Evolutionary conservation across 495 filamentous ascomycete genomes (phyloP), one percentile per base, ranked within the genome.

Genomic region (Bathelium albidoporum): DNA sequence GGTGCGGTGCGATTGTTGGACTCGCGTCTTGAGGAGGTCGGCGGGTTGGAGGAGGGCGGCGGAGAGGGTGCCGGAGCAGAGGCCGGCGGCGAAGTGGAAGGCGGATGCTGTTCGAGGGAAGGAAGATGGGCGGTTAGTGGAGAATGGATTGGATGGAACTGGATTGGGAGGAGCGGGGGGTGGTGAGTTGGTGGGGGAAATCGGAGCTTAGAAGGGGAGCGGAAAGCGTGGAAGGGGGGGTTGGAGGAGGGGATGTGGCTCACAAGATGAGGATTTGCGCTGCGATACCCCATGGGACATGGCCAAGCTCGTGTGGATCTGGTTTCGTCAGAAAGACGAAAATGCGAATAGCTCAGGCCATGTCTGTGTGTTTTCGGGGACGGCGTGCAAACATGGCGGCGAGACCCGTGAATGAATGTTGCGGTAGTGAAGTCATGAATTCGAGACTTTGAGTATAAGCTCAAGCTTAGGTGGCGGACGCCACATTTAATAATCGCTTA

Each of bases 1-100:
- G 43, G 9, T 20, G 63, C 80, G 81, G 62, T 78, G 77, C 74
- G 83, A 82, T 73, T 94, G 90, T 70, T 99, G 94, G 62, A 97
- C 84, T 53, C 95, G 90, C 41, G 88, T 98, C 78, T 98, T 98
- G 74, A 98, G 86, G 24, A 97, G 88, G 75, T 97, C 94, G 72
- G 92, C 90, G 31, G 94, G 94, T 76, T 98, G 94, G 59, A 98
- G 86, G 68, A 97, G 85, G 63, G 91, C 84, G 63, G 94, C 90
- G 45, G 91, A 90, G 65, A 88, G 81, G 59, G 95, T 81, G 71
- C 94, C 94, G 0, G 92, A 95, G 70, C 82, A 82, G 41, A 96
- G 87, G 64, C 94, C 95, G 62, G 91, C 94, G 64, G 84, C 75
- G 77, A 97, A 95, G 79, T 96, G 93, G 74, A 91, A 92, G 67